These are phyloP conservation scores for Mortierella sp. DNA, from an alignment of 371 early-diverging fungal genomes.

Conservation along the genomic window DNA sequence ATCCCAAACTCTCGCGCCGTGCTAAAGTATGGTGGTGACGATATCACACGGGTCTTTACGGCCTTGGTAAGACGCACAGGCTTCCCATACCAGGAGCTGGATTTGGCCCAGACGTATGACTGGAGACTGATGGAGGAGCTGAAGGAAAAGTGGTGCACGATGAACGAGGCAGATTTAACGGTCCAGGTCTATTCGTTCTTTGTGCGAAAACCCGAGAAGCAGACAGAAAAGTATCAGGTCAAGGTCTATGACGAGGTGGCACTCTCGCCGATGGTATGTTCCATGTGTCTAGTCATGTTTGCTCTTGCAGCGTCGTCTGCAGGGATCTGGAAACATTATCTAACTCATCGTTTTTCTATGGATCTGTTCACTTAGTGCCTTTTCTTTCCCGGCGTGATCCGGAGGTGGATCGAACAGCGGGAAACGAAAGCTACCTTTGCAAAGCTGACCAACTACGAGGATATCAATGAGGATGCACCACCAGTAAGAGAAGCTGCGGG, in stretches of 20 bases:
- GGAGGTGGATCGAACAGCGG: conserved; percentile 53
- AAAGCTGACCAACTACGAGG: conserved; percentile 40
- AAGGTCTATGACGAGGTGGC: conserved; percentile 91
- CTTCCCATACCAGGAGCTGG: conserved; percentile 82
- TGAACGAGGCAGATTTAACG: conserved; percentile 85
- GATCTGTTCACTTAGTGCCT: conserved; percentile 54
- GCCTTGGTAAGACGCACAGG: conserved; percentile 70
- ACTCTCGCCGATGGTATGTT: conserved; percentile 78
- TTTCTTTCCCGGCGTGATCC: conserved; percentile 69
- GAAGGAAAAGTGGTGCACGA: conserved; percentile 84
- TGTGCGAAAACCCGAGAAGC: conserved; percentile 76
- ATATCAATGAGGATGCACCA: conserved; percentile 52
- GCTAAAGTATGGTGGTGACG: conserved; percentile 85
- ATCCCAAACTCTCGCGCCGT: conserved; percentile 71
- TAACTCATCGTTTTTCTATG: neutral
- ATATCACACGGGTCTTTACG: conserved; percentile 80
- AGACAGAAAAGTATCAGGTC: conserved; percentile 80
- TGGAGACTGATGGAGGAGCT: conserved; percentile 78
- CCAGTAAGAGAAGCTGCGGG: conserved; percentile 40
- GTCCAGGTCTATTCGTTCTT: conserved; percentile 86
- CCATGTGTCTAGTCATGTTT: neutral
- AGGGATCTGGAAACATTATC: too few relatives aligned
- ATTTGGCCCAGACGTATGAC: conserved; percentile 71
- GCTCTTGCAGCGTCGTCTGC: neutral
- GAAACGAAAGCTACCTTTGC: conserved; percentile 42